Conservation (phyloP, 2,329 filamentous ascomycete genomes). For the Aspergillus sp. region DNA sequence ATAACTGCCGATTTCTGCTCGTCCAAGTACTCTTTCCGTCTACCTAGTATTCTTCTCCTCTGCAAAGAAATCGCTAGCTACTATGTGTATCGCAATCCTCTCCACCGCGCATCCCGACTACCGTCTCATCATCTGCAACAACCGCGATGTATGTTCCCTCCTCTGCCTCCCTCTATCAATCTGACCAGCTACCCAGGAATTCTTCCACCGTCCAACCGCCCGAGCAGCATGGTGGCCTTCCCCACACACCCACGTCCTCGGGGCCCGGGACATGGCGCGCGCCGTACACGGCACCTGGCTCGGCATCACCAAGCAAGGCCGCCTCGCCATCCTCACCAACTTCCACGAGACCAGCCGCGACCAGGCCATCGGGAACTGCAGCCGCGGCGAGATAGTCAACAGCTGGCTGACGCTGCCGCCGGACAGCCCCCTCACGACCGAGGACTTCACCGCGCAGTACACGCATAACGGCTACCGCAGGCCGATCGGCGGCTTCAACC, state of each 20-base stretch:
- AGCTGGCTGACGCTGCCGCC: conserved; percentile 51
- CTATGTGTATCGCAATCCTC: conserved; percentile 12
- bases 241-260: conserved; percentile 54
- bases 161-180: background rate
- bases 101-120: conserved; percentile 11
- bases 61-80: no score
- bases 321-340: conserved; percentile 60
- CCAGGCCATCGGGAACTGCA: conserved; percentile 42
- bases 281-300: conserved; percentile 60
- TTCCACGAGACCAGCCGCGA: conserved; percentile 54
- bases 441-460: conserved; percentile 51
- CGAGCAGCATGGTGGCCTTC: conserved; percentile 56
- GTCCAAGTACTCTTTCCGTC: background rate
- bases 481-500: conserved; percentile 59
- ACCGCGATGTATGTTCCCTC: conserved; percentile 5
- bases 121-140: conserved; percentile 11
- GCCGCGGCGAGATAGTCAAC: conserved; percentile 57
- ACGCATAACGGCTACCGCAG: conserved; percentile 51
- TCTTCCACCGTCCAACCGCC: conserved; percentile 57
- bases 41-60: background rate
- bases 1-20: background rate
- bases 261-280: conserved; percentile 59
- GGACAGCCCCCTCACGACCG: conserved; percentile 37
- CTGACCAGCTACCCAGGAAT: conserved; percentile 46
- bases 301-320: conserved; percentile 57